These are phyloP conservation scores for Ceratocystis eucalypticola DNA, from an alignment of 2,329 filamentous ascomycete species.

Conservation along the genomic window DNA sequence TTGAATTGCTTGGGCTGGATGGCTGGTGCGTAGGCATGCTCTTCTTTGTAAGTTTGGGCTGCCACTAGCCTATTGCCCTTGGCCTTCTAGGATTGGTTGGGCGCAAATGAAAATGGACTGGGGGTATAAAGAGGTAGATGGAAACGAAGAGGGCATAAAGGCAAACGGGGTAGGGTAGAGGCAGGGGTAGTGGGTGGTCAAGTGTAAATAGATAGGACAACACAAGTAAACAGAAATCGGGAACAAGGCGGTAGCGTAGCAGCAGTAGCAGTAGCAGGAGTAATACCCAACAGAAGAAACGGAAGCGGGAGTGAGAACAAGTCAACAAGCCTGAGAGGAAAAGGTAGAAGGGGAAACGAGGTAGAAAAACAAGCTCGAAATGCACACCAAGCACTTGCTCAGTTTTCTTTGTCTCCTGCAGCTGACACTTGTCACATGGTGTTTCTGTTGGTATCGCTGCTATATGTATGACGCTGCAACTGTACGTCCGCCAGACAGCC, in stretches of 20 bases:
- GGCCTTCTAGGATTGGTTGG: constrained; percentile 12
- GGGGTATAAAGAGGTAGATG: not conserved
- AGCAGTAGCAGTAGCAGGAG: not conserved
- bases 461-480: not conserved
- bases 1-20: constrained; percentile 2
- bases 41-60: constrained; percentile 13
- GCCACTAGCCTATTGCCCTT: constrained; percentile 8
- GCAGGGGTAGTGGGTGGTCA: not conserved
- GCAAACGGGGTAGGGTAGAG: not conserved
- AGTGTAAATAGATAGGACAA: not conserved
- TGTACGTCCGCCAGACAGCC: not conserved
- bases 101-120: constrained; percentile 13
- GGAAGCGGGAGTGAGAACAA: not conserved
- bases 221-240: not conserved
- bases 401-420: not conserved
- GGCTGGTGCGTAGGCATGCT: not conserved
- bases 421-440: constrained; percentile 4
- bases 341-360: not conserved
- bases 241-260: not conserved
- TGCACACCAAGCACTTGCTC: not conserved
- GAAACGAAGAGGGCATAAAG: not conserved
- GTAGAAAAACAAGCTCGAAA: not conserved
- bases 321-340: not conserved
- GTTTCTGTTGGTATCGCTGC: not conserved
- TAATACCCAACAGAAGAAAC: not conserved